Percentiles rank a stretch among this genome's conserved stretches.
These are phyloP conservation scores for Discostella stelligera DNA, from an alignment of 352 stramenopile genomes.

Conservation along the genomic window DNA sequence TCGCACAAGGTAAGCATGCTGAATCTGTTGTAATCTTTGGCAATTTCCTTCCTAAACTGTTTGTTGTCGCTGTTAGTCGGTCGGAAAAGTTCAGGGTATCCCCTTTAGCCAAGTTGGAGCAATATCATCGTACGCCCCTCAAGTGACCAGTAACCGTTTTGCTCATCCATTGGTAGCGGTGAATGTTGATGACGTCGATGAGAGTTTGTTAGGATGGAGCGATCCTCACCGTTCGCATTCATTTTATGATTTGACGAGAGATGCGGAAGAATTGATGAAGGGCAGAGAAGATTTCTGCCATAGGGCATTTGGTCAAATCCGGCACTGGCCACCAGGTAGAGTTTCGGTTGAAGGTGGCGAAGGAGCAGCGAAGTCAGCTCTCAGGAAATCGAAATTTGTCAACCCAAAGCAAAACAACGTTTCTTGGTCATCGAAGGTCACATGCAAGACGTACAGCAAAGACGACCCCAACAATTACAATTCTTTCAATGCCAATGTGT, in stretches of 20 bases:
- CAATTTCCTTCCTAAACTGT: background rate
- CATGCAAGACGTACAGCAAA: constrained; percentile 61
- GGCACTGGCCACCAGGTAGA: constrained; percentile 58
- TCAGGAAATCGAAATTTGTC: constrained; percentile 39
- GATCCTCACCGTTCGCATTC: constrained; percentile 60
- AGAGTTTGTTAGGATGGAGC: constrained; percentile 70
- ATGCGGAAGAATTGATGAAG: constrained; percentile 68
- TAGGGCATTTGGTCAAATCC: constrained; percentile 61
- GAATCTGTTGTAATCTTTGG: background rate
- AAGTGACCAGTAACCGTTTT: constrained; percentile 61
- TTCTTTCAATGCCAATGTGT: constrained; percentile 55
- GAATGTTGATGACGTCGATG: constrained; percentile 59
- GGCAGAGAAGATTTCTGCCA: constrained; percentile 49
- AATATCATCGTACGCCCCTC: constrained; percentile 73
- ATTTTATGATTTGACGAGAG: constrained; percentile 79
- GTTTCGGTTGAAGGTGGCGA: background rate
- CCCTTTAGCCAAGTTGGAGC: constrained; percentile 61
- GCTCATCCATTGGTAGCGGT: constrained; percentile 72
- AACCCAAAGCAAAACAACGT: constrained; percentile 29
- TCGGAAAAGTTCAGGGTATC: constrained; percentile 60
- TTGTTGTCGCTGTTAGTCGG: constrained; percentile 22
- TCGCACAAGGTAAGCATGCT: constrained; percentile 52
- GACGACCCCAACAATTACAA: constrained; percentile 42
- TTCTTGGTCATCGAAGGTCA: constrained; percentile 56
- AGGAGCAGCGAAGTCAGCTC: constrained; percentile 36